Percentiles rank a stretch among this genome's conserved stretches.
These are phyloP conservation scores for Apiospora saccharicola DNA, from an alignment of 2,329 filamentous ascomycete genomes.

Conservation along the genomic window DNA sequence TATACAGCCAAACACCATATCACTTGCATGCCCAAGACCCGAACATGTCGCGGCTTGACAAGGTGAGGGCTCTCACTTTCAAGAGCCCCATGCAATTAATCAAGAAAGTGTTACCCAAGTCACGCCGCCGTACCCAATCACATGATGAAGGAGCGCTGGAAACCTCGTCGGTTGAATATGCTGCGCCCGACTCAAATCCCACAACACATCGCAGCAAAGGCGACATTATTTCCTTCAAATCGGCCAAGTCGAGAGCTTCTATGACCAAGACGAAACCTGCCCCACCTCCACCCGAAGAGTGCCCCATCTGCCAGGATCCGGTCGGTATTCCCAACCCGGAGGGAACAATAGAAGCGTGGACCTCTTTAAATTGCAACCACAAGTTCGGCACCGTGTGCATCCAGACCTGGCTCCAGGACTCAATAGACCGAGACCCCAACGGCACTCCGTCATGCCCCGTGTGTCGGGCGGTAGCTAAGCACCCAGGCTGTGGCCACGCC, in stretches of 20 bases:
- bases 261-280: conserved; percentile 29
- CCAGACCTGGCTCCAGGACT: conserved; percentile 50
- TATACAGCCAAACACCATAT: conserved; percentile 2
- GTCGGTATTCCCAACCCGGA: conserved; percentile 48
- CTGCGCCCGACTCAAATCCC: conserved; percentile 11
- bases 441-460: conserved; percentile 47
- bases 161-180: conserved; percentile 7
- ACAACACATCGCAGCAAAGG: conserved; percentile 3
- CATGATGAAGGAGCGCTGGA: conserved; percentile 5
- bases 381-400: conserved; percentile 52
- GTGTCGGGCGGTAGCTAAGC: conserved; percentile 45
- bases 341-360: conserved; percentile 49
- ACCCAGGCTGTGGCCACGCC: conserved; percentile 41
- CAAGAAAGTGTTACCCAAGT: conserved; percentile 23
- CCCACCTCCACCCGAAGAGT: conserved; percentile 40
- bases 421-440: conserved; percentile 44
- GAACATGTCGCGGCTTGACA: conserved; percentile 22
- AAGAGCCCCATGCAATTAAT: conserved; percentile 22
- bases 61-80: conserved; percentile 6
- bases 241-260: conserved; percentile 32
- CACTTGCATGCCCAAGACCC: not conserved
- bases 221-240: conserved; percentile 18
- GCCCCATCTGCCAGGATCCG: conserved; percentile 53
- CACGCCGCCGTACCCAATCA: not conserved
- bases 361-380: conserved; percentile 51